Conservation (phyloP, 352 stramenopile species). For the Pythium phragmiticola region DNA sequence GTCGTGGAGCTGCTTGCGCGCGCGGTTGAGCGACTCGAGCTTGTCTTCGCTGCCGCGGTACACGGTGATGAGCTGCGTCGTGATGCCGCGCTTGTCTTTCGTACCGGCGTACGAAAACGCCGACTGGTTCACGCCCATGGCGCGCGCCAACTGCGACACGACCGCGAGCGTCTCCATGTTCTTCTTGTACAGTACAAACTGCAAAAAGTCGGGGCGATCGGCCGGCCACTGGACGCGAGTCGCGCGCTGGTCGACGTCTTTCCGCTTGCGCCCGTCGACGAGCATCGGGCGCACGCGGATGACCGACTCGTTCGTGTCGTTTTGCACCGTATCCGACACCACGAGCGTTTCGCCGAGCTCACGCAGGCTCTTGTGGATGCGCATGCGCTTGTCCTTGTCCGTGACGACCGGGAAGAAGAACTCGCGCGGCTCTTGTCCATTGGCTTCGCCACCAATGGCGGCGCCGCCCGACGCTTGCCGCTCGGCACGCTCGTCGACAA, state of each 20-base stretch:
- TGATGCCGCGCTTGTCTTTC: slow-evolving; percentile 97
- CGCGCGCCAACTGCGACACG: slow-evolving; percentile 78
- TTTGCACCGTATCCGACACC: slow-evolving; percentile 84
- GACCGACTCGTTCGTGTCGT: slow-evolving; percentile 56
- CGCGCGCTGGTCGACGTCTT: slow-evolving; percentile 67
- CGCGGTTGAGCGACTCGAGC: slow-evolving; percentile 76
- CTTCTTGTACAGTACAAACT: slow-evolving; percentile 97
- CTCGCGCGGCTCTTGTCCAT: slow-evolving; percentile 22
- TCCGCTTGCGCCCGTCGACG: slow-evolving; percentile 82
- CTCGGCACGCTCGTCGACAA: slow-evolving; percentile 27
- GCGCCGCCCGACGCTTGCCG: slow-evolving; percentile 5
- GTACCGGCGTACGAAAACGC: slow-evolving; percentile 93
- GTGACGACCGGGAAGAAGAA: slow-evolving; percentile 79
- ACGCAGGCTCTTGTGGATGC: slow-evolving; percentile 85
- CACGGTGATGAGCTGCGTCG: slow-evolving; percentile 93
- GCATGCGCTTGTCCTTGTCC: slow-evolving; percentile 82
- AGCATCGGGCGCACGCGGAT: slow-evolving; percentile 83
- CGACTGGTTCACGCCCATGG: slow-evolving; percentile 64
- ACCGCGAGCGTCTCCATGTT: slow-evolving; percentile 94
- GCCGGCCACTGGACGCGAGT: slow-evolving; percentile 51
- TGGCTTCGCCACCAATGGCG: background rate
- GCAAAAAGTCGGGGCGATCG: slow-evolving; percentile 86
- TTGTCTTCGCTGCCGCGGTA: slow-evolving; percentile 78
- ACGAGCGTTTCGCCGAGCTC: slow-evolving; percentile 60
- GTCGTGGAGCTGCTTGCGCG: slow-evolving; percentile 59